phyloP scores from a whole-genome alignment of 1,284 basidiomycete species.

The Trichosporon ovoides region DNA sequence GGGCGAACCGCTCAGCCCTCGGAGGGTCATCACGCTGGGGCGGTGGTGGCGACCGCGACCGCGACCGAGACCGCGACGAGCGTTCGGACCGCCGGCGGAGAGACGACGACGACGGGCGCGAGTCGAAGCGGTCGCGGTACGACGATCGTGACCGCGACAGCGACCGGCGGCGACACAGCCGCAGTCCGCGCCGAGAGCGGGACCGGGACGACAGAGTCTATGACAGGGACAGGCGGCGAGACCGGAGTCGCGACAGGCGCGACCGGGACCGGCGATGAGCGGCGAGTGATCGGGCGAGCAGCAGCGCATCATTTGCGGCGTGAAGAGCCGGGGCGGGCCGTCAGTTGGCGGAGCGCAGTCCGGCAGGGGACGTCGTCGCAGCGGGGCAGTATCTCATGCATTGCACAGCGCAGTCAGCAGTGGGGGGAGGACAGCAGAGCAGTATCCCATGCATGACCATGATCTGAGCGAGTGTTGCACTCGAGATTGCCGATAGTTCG shows the following conservation, averaged over 20 bases:
- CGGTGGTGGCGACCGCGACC: conserved; percentile 7
- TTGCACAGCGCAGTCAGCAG: no score
- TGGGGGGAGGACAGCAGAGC: no score
- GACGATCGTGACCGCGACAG: not conserved
- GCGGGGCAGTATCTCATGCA: no score
- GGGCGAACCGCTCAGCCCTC: conserved; percentile 16
- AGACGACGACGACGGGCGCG: not conserved
- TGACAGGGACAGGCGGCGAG: not conserved
- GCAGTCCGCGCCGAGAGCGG: conserved; percentile 4
- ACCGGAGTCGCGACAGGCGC: not conserved
- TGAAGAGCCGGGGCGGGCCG: no score
- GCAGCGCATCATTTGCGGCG: no score
- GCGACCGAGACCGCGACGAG: not conserved
- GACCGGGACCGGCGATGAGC: not conserved
- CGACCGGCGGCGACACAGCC: conserved; percentile 4
- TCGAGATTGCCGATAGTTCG: no score
- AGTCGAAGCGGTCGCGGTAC: not conserved
- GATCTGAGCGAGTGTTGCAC: no score
- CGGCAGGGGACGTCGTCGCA: no score
- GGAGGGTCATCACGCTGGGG: conserved; percentile 20
- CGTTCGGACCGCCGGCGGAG: not conserved
- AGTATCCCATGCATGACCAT: no score
- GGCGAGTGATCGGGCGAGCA: not conserved
- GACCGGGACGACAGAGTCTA: not conserved
- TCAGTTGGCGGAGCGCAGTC: no score